A percentile compares a stretch with the other conserved stretches of the same genome.
phyloP scores from a whole-genome alignment of 2,329 filamentous ascomycete species.

The Calonectria montana region DNA sequence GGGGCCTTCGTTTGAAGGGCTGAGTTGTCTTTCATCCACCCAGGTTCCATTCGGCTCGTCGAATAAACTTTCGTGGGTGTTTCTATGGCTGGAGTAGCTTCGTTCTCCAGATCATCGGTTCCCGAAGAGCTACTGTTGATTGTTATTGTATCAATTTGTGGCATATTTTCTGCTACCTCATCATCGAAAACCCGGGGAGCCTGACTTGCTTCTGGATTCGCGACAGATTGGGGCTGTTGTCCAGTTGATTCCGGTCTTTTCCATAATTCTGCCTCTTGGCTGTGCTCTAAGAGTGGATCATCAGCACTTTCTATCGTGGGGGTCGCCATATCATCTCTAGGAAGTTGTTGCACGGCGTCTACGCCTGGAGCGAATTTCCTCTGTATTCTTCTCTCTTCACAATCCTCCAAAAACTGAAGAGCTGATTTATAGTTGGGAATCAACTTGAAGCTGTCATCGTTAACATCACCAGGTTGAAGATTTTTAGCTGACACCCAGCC shows the following conservation, averaged over 20 bases:
- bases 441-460: background rate
- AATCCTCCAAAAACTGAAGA: background rate
- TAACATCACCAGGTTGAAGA: background rate
- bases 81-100: background rate
- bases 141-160: background rate
- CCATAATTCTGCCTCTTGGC: background rate
- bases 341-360: background rate
- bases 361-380: no score
- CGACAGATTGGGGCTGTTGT: background rate
- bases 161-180: no score
- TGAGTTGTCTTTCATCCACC: no score
- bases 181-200: background rate
- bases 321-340: background rate
- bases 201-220: background rate
- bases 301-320: background rate
- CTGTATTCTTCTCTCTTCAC: background rate
- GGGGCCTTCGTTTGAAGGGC: no score
- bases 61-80: background rate
- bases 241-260: background rate
- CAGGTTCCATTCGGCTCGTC: no score
- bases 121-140: background rate
- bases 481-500: slow-evolving; percentile 10
- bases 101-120: background rate
- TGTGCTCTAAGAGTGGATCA: background rate
- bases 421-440: background rate